Evolutionary conservation across 331 rosid genomes (phyloP).

Genomic region (Quercus lobata): DNA sequence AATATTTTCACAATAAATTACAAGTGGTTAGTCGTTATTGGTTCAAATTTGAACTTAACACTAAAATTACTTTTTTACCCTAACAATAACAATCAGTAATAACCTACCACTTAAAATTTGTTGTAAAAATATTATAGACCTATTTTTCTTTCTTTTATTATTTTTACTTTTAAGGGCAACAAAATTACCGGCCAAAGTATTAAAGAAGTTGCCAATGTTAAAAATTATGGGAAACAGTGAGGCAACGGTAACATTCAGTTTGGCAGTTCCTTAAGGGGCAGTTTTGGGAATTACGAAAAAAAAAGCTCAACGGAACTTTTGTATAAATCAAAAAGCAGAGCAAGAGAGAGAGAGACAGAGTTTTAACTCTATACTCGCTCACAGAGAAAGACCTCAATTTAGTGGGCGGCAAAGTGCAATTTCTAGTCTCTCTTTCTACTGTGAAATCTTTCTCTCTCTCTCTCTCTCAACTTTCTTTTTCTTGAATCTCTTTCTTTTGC

Average conservation of each 20-base stretch:
- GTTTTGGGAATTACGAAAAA: conserved; percentile 33
- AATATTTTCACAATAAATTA: no score
- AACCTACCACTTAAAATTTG: no score
- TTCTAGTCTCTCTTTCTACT: conserved; percentile 2
- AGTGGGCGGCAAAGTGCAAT: conserved; percentile 44
- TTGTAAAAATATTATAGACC: no score
- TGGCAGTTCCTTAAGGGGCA: conserved; percentile 57
- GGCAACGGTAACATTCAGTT: conserved; percentile 75
- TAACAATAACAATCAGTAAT: no score
- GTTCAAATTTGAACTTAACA: no score
- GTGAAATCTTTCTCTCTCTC: conserved; percentile 1
- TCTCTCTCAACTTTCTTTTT: not conserved
- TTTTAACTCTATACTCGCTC: not conserved
- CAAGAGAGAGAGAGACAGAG: not conserved
- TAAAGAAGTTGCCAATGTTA: conserved; percentile 13
- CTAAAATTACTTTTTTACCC: no score
- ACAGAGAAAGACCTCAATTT: no score
- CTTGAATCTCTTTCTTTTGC: conserved; percentile 13
- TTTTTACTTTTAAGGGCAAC: not conserved
- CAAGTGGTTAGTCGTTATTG: no score
- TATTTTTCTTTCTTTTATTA: not conserved
- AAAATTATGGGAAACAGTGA: conserved; percentile 27
- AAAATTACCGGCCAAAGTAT: not conserved
- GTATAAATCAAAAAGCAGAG: conserved; percentile 19
- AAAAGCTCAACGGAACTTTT: conserved; percentile 45